Conservation (phyloP, 2,329 filamentous ascomycete genomes). For the Stenocarpella maydis region DNA sequence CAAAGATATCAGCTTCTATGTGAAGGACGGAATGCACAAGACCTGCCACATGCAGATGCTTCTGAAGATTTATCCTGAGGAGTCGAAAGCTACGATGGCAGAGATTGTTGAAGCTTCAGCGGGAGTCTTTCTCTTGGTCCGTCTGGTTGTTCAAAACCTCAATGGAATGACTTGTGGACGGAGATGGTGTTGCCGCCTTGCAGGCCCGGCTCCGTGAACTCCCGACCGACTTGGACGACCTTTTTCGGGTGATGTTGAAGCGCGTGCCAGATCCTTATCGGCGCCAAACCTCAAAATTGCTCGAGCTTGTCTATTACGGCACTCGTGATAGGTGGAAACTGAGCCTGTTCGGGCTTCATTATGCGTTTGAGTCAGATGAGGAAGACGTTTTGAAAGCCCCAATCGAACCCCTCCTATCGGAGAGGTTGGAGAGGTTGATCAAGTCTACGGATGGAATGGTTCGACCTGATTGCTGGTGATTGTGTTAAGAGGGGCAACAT, state of each 20-base stretch:
- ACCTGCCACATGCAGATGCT: not conserved
- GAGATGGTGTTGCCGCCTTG: not conserved
- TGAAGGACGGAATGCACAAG: not conserved
- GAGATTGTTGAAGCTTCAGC: constrained; percentile 6
- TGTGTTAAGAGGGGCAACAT: too few species aligned
- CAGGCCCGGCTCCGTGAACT: not conserved
- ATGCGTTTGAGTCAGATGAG: not conserved
- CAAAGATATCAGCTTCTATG: constrained; percentile 2
- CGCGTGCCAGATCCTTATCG: not conserved
- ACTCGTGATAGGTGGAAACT: constrained; percentile 11
- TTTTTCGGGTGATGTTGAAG: not conserved
- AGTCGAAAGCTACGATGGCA: not conserved
- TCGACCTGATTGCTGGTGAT: too few species aligned
- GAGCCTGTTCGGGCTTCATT: constrained; percentile 1
- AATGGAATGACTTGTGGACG: not conserved
- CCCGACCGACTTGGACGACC: constrained; percentile 6
- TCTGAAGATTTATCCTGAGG: not conserved
- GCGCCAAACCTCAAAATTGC: not conserved
- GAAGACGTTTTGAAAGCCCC: not conserved
- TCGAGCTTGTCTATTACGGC: not conserved
- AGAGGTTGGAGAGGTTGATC: not conserved
- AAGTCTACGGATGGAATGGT: not conserved
- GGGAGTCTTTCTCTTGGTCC: constrained; percentile 11
- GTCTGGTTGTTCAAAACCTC: constrained; percentile 1
- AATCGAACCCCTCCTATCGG: not conserved